A percentile compares a stretch with the other conserved stretches of the same genome.
These are phyloP conservation scores for Paracorniculantispora psalliotae DNA, from an alignment of 2,329 filamentous ascomycete genomes.

Conservation along the genomic window DNA sequence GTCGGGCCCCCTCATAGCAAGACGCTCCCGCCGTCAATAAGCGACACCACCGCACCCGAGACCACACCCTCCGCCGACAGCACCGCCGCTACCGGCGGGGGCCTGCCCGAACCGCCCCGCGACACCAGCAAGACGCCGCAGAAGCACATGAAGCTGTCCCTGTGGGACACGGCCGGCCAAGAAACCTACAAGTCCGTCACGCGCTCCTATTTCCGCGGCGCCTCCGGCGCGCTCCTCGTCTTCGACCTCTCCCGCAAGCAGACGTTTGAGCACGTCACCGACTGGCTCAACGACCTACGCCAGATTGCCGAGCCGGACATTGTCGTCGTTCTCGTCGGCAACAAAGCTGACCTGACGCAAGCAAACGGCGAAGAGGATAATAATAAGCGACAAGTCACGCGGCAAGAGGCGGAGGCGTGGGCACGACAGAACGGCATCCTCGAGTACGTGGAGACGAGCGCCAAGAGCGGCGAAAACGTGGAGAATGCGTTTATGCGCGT, in stretches of 20 bases:
- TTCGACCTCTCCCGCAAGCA: slow-evolving; percentile 86
- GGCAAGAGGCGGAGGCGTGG: slow-evolving; percentile 84
- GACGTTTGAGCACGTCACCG: slow-evolving; percentile 83
- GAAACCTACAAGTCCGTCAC: slow-evolving; percentile 98
- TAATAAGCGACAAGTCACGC: slow-evolving; percentile 74
- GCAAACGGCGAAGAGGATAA: slow-evolving; percentile 49
- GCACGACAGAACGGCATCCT: slow-evolving; percentile 78
- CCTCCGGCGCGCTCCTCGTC: slow-evolving; percentile 69
- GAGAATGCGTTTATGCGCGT: slow-evolving; percentile 91
- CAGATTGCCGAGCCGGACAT: slow-evolving; percentile 96
- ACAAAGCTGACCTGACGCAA: slow-evolving; percentile 87
- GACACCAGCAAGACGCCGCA: slow-evolving; percentile 39
- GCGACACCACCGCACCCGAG: slow-evolving; percentile 16
- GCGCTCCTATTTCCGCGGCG: slow-evolving; percentile 84
- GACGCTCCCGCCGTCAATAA: slow-evolving; percentile 29
- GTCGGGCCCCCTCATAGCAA: slow-evolving; percentile 74
- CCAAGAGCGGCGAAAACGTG: slow-evolving; percentile 91
- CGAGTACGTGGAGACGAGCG: slow-evolving; percentile 92
- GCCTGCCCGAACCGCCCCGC: slow-evolving; percentile 51
- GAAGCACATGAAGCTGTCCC: slow-evolving; percentile 84
- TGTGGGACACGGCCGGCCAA: slow-evolving; percentile 96
- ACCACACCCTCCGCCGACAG: slow-evolving; percentile 3
- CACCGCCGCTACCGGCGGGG: slow-evolving; percentile 18
- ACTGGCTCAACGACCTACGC: slow-evolving; percentile 90
- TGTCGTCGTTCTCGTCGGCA: slow-evolving; percentile 89